Evolutionary conservation across 2,329 filamentous ascomycete species (phyloP), one percentile per base, ranked within the genome.

Genomic region (Diplodia seriata): DNA sequence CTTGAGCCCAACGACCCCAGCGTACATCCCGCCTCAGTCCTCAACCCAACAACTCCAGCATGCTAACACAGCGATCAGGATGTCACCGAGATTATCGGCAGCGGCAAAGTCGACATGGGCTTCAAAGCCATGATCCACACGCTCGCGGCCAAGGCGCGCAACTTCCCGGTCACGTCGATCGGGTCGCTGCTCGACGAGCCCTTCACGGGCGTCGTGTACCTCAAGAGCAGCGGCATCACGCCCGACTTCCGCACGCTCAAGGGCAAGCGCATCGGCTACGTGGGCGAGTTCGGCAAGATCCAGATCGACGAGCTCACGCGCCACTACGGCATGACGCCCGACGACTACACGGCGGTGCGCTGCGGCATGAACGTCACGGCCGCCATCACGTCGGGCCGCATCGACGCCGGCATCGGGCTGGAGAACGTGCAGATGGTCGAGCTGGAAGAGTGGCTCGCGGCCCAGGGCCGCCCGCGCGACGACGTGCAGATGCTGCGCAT

Each of bases 71-170:
- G 33, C 2, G 4, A 33, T 0, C 20, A 89, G 76, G 91, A 93
- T 83, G 91, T 93, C 70, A 93, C 91, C 70, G 91, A 93, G 77
- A 92, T 93, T 77, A 91, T 93, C 71, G 91, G 91, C 69, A 89
- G 85, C 67, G 89, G 88, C 70, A 92, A 92, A 76, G 88, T 92
- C 61, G 90, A 93, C 75, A 86, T 93, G 74, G 91, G 90, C 54
- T 92, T 91, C 85, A 93, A 93, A 79, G 90, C 91, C 71, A 93
- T 93, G 90, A 93, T 93, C 72, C 91, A 93, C 75, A 93, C 90
- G 9, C 85, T 93, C 69, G 90, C 90, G 67, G 90, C 90, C 76
- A 92, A 92, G 79, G 90, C 91, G 49, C 90, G 90, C 70, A 82
- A 85, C 80, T 93, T 91, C 76, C 91, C 91, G 0, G 87, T 93